phyloP scores from a whole-genome alignment of 2,329 filamentous ascomycete genomes.

The Claviceps spartinae region DNA sequence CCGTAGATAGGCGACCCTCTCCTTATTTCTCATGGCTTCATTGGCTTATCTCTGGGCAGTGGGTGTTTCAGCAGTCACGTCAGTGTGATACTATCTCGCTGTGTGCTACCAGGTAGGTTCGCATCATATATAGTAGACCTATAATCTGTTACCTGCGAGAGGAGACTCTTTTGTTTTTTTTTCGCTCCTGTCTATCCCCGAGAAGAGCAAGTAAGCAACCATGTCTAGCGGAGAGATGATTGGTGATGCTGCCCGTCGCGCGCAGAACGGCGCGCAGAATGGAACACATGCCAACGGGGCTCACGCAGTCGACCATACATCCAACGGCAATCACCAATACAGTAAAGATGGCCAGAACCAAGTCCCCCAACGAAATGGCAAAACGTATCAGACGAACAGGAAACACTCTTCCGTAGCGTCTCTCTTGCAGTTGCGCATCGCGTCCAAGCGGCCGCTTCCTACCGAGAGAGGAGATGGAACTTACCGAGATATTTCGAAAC shows the following conservation, averaged over 20 bases:
- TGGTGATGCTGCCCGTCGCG: background rate
- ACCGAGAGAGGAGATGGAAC: slow-evolving; percentile 50
- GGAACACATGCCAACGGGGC: slow-evolving; percentile 11
- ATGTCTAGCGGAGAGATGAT: slow-evolving; percentile 1
- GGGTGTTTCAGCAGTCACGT: background rate
- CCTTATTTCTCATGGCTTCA: background rate
- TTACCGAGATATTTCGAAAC: slow-evolving; percentile 34
- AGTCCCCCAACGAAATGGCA: background rate
- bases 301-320: slow-evolving; percentile 4
- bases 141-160: background rate
- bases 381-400: slow-evolving; percentile 1
- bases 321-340: slow-evolving; percentile 5
- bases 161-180: background rate
- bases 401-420: slow-evolving; percentile 7
- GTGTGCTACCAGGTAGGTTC: background rate
- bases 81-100: background rate
- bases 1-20: background rate
- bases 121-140: background rate
- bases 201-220: background rate
- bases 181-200: background rate
- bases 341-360: slow-evolving; percentile 1
- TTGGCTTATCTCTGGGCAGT: background rate
- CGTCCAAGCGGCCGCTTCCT: slow-evolving; percentile 48
- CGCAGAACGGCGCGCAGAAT: slow-evolving; percentile 10
- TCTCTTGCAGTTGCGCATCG: slow-evolving; percentile 23